A percentile compares a stretch with the other conserved stretches of the same genome.
Evolutionary conservation across 2,329 filamentous ascomycete genomes (phyloP).

Genomic region (Chaetoscypha palmicola): DNA sequence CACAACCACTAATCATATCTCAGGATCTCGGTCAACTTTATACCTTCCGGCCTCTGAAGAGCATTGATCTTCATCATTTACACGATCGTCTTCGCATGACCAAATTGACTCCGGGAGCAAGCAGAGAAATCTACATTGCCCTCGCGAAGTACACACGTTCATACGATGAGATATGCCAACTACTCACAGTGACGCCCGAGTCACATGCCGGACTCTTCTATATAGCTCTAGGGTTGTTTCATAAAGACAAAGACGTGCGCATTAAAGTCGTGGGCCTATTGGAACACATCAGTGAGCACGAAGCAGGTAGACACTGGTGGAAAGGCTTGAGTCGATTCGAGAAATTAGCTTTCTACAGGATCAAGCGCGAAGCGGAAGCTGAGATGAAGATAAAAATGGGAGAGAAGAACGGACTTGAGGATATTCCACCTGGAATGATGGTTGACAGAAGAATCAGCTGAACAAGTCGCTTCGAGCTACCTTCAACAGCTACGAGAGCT

Average conservation of each 20-base stretch:
- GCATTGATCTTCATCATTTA: constrained; percentile 84
- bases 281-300: constrained; percentile 75
- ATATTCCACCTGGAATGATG: constrained; percentile 23
- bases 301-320: constrained; percentile 93
- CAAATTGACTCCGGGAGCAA: constrained; percentile 67
- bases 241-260: constrained; percentile 75
- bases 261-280: constrained; percentile 71
- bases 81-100: constrained; percentile 84
- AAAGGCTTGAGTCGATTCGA: constrained; percentile 77
- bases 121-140: constrained; percentile 78
- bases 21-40: constrained; percentile 61
- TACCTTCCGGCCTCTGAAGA: constrained; percentile 60
- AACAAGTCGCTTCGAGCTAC: too few relatives aligned
- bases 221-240: constrained; percentile 82
- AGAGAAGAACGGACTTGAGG: constrained; percentile 14
- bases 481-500: not conserved
- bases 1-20: constrained; percentile 29
- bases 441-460: constrained; percentile 45
- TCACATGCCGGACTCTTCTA: constrained; percentile 87
- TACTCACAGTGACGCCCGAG: constrained; percentile 76
- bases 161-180: constrained; percentile 79
- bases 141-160: constrained; percentile 68
- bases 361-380: constrained; percentile 58
- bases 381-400: constrained; percentile 36
- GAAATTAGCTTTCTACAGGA: constrained; percentile 75